Percentiles rank a stretch among this genome's conserved stretches.
Evolutionary conservation across 2,329 filamentous ascomycete species (phyloP).

Genomic region (Metarhizium humberi): DNA sequence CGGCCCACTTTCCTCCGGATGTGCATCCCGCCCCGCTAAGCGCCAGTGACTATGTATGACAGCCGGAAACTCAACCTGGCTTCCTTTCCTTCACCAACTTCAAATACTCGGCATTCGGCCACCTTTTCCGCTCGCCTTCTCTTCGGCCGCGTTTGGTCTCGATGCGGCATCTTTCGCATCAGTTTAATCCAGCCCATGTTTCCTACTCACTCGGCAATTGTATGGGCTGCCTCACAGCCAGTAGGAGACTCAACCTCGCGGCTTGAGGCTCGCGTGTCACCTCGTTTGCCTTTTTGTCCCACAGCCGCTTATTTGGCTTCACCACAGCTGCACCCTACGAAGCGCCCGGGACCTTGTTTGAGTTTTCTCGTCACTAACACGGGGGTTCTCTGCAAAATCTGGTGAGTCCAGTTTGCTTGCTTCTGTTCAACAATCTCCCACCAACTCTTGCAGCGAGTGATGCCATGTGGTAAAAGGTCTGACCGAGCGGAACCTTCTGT

Average conservation of each 20-base stretch:
- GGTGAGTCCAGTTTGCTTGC: neutral
- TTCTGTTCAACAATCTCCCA: neutral
- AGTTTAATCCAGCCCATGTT: neutral
- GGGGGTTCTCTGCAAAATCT: neutral
- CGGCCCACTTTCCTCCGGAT: neutral
- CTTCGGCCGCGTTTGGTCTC: neutral
- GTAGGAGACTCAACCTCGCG: neutral
- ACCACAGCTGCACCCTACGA: neutral
- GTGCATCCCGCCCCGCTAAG: conserved; percentile 5
- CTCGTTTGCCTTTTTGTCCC: neutral
- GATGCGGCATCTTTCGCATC: neutral
- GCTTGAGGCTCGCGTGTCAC: neutral
- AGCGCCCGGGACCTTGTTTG: neutral
- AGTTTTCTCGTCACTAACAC: neutral
- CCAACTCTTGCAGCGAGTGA: conserved; percentile 29
- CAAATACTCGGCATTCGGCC: neutral
- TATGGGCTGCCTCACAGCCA: neutral
- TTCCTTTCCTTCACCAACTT: neutral
- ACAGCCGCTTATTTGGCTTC: neutral
- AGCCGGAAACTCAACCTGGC: neutral
- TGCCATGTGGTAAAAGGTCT: conserved; percentile 58
- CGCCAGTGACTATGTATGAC: neutral
- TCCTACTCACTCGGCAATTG: neutral
- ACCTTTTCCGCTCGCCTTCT: neutral
- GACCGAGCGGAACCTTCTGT: conserved; percentile 41